These are phyloP conservation scores for Ceratobasidium sp. DNA, from an alignment of 1,284 basidiomycete species.

Conservation along the genomic window DNA sequence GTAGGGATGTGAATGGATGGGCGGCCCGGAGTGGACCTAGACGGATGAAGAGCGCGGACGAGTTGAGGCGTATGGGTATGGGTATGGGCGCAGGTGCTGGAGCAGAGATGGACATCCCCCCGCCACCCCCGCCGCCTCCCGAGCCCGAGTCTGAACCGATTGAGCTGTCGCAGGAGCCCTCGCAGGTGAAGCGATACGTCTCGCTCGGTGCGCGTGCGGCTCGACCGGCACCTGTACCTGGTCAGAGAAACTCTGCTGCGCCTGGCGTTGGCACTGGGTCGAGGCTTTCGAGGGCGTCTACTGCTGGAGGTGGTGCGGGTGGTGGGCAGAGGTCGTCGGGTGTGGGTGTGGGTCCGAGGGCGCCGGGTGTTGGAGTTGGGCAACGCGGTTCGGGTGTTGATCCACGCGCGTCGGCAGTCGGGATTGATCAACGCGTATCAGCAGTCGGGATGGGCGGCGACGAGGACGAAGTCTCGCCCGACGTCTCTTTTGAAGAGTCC, in stretches of 20 bases:
- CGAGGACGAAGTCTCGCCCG: slow-evolving; percentile 29
- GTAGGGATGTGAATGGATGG: slow-evolving; percentile 14
- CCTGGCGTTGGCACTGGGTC: slow-evolving; percentile 19
- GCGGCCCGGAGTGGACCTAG: slow-evolving; percentile 31
- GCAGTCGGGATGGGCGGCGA: slow-evolving; percentile 16
- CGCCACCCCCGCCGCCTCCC: neutral
- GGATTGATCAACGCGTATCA: slow-evolving; percentile 18
- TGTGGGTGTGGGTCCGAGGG: slow-evolving; percentile 1
- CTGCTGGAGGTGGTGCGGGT: neutral
- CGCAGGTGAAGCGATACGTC: slow-evolving; percentile 46
- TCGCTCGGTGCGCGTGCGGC: slow-evolving; percentile 44
- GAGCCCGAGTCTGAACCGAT: neutral
- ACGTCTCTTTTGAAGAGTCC: slow-evolving; percentile 29
- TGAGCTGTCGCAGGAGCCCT: slow-evolving; percentile 14
- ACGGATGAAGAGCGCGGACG: slow-evolving; percentile 53
- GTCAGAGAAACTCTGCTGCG: slow-evolving; percentile 34
- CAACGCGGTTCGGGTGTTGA: neutral
- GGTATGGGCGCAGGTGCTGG: neutral
- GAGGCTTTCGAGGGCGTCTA: slow-evolving; percentile 7
- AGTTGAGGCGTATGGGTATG: slow-evolving; percentile 47
- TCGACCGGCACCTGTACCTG: slow-evolving; percentile 11
- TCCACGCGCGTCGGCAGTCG: slow-evolving; percentile 5
- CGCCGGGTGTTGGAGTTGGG: too few species aligned
- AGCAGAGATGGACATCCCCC: too few species aligned
- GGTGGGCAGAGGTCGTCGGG: slow-evolving; percentile 1